Evolutionary conservation across 768 basidiomycete species (phyloP), one percentile per base, ranked within the genome.

Genomic region (Calocera cornea): DNA sequence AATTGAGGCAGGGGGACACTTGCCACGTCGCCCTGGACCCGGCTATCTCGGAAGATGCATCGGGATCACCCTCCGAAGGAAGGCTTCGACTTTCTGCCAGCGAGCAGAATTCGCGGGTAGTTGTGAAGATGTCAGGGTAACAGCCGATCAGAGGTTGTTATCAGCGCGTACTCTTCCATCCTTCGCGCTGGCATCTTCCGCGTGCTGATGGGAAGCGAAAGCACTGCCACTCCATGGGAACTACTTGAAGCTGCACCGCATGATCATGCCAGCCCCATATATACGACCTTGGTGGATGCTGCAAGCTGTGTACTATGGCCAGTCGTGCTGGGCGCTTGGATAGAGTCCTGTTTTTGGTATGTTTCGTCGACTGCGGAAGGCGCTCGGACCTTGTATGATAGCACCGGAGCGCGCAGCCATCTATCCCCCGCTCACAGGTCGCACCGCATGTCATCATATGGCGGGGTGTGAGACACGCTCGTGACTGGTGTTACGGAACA

Each of bases 141-240:
- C 54, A 60, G 54, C 54, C 54, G 54, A 60, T 60, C 54, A 60
- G 54, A 60, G 27, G 2, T 16, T 33, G 54, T 60, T 33, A 60
- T 60, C 54, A 60, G 11, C 54, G 31, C 31, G 27, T 60, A 27
- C 54, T 33, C 5, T 8, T 60, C 2, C 10, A n/a, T 60, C 27
- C 54, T 24, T 24, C 44, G 44, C 5, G 7, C 44, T 8, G 44
- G 44, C 44, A 47, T 47, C 44, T 47, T 17, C 44, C 24, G 44
- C 44, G 24, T 8, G 3, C 24, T 60, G 24, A 8, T 60, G 54
- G 31, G 16, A 60, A 60, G 24, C 44, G 44, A 47, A 41, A 24
- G 44, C 44, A 47, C 44, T 19, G 44, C 44, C 44, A 47, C 44
- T 24, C 19, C 44, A 47, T 47, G 44, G 19, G 19, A 47, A 24